phyloP scores from a whole-genome alignment of 768 basidiomycete genomes.

The Boletellus sp. region DNA sequence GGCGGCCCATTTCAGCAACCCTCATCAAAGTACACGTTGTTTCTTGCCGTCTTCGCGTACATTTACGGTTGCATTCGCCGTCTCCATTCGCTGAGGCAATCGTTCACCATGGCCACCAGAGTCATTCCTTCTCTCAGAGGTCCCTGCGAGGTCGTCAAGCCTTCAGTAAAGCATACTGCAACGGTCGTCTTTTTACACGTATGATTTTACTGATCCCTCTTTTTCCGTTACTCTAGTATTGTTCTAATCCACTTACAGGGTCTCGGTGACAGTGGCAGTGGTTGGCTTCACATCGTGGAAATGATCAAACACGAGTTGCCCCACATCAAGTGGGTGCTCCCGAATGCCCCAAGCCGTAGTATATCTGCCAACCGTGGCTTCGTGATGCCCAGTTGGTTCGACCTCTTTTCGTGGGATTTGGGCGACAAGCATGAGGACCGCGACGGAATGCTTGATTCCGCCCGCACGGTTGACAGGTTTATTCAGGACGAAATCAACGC shows the following conservation, averaged over 20 bases:
- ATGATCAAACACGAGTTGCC: conserved; percentile 57
- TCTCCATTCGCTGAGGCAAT: not conserved
- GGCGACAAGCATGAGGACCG: conserved; percentile 56
- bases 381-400: conserved; percentile 82
- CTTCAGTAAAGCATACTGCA: conserved; percentile 67
- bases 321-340: conserved; percentile 85
- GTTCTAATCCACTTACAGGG: conserved; percentile 43
- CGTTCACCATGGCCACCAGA: conserved; percentile 14
- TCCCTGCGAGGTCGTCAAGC: conserved; percentile 47
- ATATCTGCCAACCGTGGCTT: conserved; percentile 74
- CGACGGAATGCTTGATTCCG: conserved; percentile 57
- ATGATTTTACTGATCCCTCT: conserved; percentile 24
- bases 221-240: conserved; percentile 2
- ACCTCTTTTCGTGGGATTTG: conserved; percentile 65
- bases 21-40: no score
- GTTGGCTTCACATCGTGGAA: conserved; percentile 75
- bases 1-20: no score
- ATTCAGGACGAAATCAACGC: conserved; percentile 71
- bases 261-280: conserved; percentile 68
- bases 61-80: no score
- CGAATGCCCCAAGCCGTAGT: conserved; percentile 35
- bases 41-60: no score
- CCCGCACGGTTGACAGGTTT: conserved; percentile 57
- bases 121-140: conserved; percentile 20
- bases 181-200: conserved; percentile 92